Evolutionary conservation across 169 alveolate species (phyloP).

Genomic region (Eimeria falciformis): DNA sequence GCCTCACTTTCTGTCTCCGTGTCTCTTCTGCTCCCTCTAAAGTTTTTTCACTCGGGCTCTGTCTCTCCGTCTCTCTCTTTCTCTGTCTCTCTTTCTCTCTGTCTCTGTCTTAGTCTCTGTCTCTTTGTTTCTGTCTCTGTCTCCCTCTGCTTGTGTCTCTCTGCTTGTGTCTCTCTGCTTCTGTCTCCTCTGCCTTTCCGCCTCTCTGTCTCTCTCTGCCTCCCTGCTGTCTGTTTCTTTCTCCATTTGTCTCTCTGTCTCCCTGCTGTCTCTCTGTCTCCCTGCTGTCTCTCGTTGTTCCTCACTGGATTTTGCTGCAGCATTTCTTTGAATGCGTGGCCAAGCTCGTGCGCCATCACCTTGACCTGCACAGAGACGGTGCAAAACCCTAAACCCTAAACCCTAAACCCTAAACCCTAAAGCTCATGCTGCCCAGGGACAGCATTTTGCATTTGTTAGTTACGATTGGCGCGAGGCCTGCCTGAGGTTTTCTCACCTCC

Average conservation of each 20-base stretch:
- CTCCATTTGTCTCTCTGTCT: neutral
- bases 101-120: too few species aligned
- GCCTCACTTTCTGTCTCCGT: neutral
- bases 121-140: too few species aligned
- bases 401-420: neutral
- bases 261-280: neutral
- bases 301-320: constrained; percentile 6
- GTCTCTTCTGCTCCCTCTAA: neutral
- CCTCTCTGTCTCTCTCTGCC: too few species aligned
- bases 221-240: too few species aligned
- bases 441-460: too few species aligned
- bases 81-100: too few species aligned
- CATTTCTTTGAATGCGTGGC: constrained; percentile 27
- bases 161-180: too few species aligned
- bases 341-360: constrained; percentile 16
- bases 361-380: neutral
- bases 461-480: too few species aligned
- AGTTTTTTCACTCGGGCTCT: neutral
- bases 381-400: neutral
- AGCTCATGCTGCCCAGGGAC: too few species aligned
- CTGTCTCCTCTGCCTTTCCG: too few species aligned
- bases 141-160: too few species aligned
- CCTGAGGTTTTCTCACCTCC: neutral
- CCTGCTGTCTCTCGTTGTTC: neutral
- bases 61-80: too few species aligned